These are phyloP conservation scores for Cerioporus squamosus DNA, from an alignment of 1,284 basidiomycete species.

Conservation along the genomic window DNA sequence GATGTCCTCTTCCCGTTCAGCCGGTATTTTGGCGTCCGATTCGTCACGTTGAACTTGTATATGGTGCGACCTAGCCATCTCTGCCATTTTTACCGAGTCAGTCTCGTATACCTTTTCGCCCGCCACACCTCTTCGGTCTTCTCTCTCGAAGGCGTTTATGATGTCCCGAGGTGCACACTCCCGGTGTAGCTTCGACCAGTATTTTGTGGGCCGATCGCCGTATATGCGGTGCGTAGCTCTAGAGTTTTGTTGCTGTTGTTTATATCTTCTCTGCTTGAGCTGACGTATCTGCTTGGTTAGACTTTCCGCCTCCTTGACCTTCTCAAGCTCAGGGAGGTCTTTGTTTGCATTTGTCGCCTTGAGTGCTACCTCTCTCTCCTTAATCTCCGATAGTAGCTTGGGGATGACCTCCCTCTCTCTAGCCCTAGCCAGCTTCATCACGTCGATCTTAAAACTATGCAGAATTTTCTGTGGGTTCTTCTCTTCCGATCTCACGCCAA, in stretches of 20 bases:
- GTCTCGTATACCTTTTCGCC: not conserved
- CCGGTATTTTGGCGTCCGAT: not conserved
- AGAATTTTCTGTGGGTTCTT: conserved; percentile 5
- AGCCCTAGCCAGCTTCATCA: not conserved
- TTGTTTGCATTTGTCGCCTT: not conserved
- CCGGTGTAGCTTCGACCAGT: conserved; percentile 35
- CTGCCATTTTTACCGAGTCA: conserved; percentile 1
- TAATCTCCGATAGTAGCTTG: not conserved
- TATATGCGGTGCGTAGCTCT: conserved; percentile 19
- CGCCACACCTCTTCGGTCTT: not conserved
- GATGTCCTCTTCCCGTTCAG: not conserved
- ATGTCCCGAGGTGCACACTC: not conserved
- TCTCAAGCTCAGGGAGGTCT: not conserved
- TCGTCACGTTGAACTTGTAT: not conserved
- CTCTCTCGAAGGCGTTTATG: not conserved
- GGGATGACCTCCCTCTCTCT: not conserved
- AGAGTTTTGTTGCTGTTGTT: not conserved
- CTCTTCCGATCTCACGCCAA: not conserved
- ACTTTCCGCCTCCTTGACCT: not conserved
- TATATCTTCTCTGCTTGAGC: not conserved
- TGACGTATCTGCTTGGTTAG: not conserved
- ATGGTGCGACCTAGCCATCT: conserved; percentile 3
- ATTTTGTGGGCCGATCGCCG: conserved; percentile 37
- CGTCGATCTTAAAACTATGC: not conserved
- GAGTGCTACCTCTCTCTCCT: not conserved